These are phyloP conservation scores for Gryganskiella cystojenkinii DNA, from an alignment of 192 early-diverging fungal genomes.

Conservation along the genomic window DNA sequence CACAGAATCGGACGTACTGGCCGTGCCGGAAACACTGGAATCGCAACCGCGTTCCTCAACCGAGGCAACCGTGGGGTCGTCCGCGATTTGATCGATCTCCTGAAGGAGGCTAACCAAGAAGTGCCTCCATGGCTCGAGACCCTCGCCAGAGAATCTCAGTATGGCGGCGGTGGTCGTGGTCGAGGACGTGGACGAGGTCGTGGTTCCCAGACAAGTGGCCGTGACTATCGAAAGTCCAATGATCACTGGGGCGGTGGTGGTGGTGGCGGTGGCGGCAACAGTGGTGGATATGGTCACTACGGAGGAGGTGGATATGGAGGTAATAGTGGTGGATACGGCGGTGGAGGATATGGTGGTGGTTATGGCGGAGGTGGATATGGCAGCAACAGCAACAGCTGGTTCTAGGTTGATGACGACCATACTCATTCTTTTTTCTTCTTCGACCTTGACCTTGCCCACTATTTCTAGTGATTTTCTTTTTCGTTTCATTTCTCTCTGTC, in stretches of 20 bases:
- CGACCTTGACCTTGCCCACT: too few relatives aligned
- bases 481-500: not conserved
- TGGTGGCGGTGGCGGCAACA: conserved; percentile 54
- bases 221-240: conserved; percentile 53
- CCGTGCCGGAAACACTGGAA: conserved; percentile 94
- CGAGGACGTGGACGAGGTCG: conserved; percentile 68
- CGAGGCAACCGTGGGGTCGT: conserved; percentile 85
- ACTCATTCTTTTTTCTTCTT: not conserved
- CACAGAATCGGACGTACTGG: conserved; percentile 99
- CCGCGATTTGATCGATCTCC: conserved; percentile 85
- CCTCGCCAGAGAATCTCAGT: conserved; percentile 69
- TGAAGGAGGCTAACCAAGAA: conserved; percentile 95
- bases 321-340: conserved; percentile 48
- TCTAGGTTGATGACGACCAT: conserved; percentile 51
- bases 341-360: conserved; percentile 38
- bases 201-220: conserved; percentile 51
- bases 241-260: conserved; percentile 53
- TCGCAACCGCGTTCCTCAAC: conserved; percentile 96
- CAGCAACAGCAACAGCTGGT: conserved; percentile 71
- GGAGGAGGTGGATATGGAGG: conserved; percentile 41
- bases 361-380: conserved; percentile 33
- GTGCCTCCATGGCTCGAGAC: conserved; percentile 85
- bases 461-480: not conserved
- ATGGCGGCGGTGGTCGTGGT: conserved; percentile 54
- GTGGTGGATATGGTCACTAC: conserved; percentile 32